phyloP scores from a whole-genome alignment of 257 asterid species.

The Thymus mandschuricus region DNA sequence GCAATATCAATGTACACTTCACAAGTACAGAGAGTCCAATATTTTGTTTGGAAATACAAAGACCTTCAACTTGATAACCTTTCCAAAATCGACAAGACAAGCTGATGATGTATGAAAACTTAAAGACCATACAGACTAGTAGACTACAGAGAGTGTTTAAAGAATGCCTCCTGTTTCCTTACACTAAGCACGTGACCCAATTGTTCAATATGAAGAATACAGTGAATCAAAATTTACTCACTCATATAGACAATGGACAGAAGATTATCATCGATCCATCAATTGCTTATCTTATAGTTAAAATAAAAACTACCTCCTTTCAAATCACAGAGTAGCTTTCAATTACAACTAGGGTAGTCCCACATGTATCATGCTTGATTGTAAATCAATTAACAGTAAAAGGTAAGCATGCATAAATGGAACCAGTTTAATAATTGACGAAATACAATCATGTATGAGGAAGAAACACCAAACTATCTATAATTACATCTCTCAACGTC shows the following conservation, averaged over 20 bases:
- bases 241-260: not conserved
- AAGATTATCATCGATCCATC: not conserved
- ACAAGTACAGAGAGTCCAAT: not conserved
- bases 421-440: constrained; percentile 1
- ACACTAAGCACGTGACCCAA: constrained; percentile 8
- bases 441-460: not conserved
- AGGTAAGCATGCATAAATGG: not conserved
- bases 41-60: constrained; percentile 2
- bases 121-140: constrained; percentile 12
- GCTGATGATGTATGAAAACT: not conserved
- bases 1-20: constrained; percentile 8
- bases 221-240: constrained; percentile 7
- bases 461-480: constrained; percentile 3
- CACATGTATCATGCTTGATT: constrained; percentile 1
- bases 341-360: constrained; percentile 11
- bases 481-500: constrained; percentile 2
- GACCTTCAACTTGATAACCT: constrained; percentile 16
- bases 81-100: constrained; percentile 3
- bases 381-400: no score
- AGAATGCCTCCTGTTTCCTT: not conserved
- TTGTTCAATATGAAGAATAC: not conserved
- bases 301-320: not conserved
- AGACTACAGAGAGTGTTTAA: constrained; percentile 11
- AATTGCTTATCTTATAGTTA: not conserved
- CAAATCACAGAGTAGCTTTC: constrained; percentile 10